These are phyloP conservation scores for Penicillium hesseltinei DNA, from an alignment of 2,329 filamentous ascomycete species.

Conservation along the genomic window DNA sequence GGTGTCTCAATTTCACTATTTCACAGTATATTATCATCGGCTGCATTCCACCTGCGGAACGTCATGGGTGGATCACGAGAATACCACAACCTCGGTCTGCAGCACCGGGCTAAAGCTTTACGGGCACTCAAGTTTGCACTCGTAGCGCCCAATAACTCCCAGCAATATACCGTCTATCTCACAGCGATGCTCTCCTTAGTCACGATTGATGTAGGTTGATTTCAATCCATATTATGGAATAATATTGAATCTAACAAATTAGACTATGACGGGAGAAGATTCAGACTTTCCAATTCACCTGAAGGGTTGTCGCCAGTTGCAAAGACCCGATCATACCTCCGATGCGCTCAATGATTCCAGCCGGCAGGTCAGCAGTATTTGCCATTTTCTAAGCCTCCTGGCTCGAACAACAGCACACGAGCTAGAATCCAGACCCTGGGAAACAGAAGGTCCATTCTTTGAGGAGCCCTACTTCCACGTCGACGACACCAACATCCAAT, in stretches of 20 bases:
- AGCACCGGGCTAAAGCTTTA: slow-evolving; percentile 7
- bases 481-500: slow-evolving; percentile 14
- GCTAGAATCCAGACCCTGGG: slow-evolving; percentile 4
- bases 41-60: slow-evolving; percentile 14
- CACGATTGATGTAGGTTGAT: slow-evolving; percentile 20
- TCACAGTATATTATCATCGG: slow-evolving; percentile 11
- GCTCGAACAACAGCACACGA: slow-evolving; percentile 18
- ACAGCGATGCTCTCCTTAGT: slow-evolving; percentile 22
- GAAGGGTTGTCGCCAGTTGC: slow-evolving; percentile 14
- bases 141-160: not conserved
- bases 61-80: not conserved
- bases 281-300: slow-evolving; percentile 23
- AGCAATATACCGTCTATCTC: slow-evolving; percentile 8
- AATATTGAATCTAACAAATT: not conserved
- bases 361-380: slow-evolving; percentile 18
- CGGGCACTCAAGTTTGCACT: slow-evolving; percentile 8
- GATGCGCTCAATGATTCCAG: slow-evolving; percentile 6
- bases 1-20: slow-evolving; percentile 11
- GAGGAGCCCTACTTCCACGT: slow-evolving; percentile 5
- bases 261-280: slow-evolving; percentile 20
- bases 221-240: not conserved
- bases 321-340: not conserved
- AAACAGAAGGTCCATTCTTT: not conserved
- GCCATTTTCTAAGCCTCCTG: slow-evolving; percentile 20
- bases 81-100: slow-evolving; percentile 7